Percentiles rank a stretch among this genome's conserved stretches.
Conservation (phyloP, 2,329 filamentous ascomycete genomes). For the Zymoseptoria brevis region DNA sequence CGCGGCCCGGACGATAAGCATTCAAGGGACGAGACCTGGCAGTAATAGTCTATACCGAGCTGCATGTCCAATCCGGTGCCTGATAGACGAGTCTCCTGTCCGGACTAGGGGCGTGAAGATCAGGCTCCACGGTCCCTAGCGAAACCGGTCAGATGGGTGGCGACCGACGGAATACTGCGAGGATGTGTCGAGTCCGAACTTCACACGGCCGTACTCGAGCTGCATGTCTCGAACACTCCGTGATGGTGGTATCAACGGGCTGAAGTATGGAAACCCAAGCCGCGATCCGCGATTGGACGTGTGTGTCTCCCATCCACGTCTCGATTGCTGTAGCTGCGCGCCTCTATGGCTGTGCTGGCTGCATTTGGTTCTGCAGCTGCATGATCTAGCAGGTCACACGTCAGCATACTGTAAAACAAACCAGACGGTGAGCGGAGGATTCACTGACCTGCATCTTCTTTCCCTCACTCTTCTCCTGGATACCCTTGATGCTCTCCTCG, state of each 20-base stretch:
- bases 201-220: not conserved
- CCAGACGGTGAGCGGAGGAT: conserved; percentile 1
- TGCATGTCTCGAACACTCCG: not conserved
- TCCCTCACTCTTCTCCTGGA: conserved; percentile 57
- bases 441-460: conserved; percentile 55
- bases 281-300: not conserved
- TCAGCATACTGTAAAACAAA: conserved; percentile 4
- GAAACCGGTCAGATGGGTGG: not conserved
- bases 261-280: not conserved
- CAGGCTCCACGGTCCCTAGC: not conserved
- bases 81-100: not conserved
- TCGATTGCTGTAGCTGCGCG: not conserved
- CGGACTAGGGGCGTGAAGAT: not conserved
- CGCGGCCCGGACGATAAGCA: not conserved
- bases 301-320: not conserved
- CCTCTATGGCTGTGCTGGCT: conserved; percentile 21
- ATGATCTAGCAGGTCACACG: conserved; percentile 31
- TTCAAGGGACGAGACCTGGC: not conserved
- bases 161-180: not conserved
- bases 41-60: not conserved
- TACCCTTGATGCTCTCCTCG: conserved; percentile 56
- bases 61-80: not conserved
- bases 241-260: not conserved
- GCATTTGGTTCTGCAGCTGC: conserved; percentile 36
- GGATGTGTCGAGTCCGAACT: not conserved